Percentiles rank a stretch among this genome's conserved stretches.
phyloP scores from a whole-genome alignment of 208 protist genomes.

The Crithidia acanthocephali region DNA sequence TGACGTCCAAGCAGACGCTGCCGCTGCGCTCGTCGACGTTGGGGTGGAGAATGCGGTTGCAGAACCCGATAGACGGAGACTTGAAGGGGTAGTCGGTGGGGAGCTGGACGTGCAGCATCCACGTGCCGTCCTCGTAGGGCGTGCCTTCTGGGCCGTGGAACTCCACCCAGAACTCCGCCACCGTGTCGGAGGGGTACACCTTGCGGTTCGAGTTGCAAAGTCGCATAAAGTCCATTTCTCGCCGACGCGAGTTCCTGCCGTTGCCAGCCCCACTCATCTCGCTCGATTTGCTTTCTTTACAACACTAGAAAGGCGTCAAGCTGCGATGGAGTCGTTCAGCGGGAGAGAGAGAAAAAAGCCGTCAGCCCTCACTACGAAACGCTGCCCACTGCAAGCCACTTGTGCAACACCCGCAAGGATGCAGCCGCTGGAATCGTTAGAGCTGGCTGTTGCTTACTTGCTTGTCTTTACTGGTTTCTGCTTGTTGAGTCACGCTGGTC shows the following conservation, averaged over 20 bases:
- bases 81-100: conserved; percentile 98
- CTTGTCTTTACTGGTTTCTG: too few species aligned
- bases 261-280: conserved; percentile 27
- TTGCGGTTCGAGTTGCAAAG: conserved; percentile 97
- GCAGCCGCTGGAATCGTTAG: too few species aligned
- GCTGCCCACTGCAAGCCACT: too few species aligned
- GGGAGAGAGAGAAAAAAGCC: not conserved
- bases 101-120: conserved; percentile 97
- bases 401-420: too few species aligned
- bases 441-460: too few species aligned
- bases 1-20: conserved; percentile 98
- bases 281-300: not conserved
- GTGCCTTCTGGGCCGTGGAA: conserved; percentile 97
- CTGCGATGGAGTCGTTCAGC: too few species aligned
- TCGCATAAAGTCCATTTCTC: conserved; percentile 97
- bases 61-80: conserved; percentile 98
- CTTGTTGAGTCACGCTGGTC: too few species aligned
- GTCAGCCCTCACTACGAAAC: too few species aligned
- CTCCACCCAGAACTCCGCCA: conserved; percentile 97
- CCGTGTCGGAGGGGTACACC: conserved; percentile 92
- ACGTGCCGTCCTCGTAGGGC: conserved; percentile 96
- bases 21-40: conserved; percentile 98
- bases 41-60: conserved; percentile 98
- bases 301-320: too few species aligned
- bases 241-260: conserved; percentile 61